Conservation (phyloP, 805 yeast species). For the Saccharomycopsis selenospora region DNA sequence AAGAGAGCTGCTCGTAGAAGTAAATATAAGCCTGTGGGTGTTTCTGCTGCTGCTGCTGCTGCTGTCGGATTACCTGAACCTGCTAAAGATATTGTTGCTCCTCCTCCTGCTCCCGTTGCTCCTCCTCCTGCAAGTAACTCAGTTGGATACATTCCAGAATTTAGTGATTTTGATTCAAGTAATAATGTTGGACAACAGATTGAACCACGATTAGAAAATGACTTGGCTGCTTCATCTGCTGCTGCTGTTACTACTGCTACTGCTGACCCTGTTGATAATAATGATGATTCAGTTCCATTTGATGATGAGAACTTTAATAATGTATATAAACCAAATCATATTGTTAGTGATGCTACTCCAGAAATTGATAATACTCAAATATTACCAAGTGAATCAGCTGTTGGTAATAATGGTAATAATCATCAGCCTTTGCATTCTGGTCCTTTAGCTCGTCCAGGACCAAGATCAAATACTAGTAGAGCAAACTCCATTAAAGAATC, state of each 20-base stretch:
- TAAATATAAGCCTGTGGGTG: background rate
- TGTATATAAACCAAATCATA: background rate
- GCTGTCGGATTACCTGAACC: background rate
- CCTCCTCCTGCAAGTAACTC: background rate
- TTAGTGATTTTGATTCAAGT: background rate
- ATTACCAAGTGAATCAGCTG: too few species aligned
- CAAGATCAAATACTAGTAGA: too few species aligned
- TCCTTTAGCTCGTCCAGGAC: too few species aligned
- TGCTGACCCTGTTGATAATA: too few species aligned
- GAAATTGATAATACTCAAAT: too few species aligned
- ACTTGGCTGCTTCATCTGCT: too few species aligned
- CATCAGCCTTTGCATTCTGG: too few species aligned
- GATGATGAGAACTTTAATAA: background rate
- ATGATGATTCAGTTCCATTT: background rate
- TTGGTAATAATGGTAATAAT: too few species aligned
- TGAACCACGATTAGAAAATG: too few species aligned
- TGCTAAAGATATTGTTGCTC: background rate
- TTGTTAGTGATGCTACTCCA: background rate
- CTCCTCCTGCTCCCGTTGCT: background rate
- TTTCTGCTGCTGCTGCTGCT: background rate
- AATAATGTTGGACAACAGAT: too few species aligned
- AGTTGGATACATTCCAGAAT: background rate
- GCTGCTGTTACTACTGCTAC: too few species aligned
- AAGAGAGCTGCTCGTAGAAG: too few species aligned
- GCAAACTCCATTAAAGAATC: slow-evolving; percentile 6